phyloP scores from a whole-genome alignment of 2,329 filamentous ascomycete genomes.

The Microcera coccophila region DNA sequence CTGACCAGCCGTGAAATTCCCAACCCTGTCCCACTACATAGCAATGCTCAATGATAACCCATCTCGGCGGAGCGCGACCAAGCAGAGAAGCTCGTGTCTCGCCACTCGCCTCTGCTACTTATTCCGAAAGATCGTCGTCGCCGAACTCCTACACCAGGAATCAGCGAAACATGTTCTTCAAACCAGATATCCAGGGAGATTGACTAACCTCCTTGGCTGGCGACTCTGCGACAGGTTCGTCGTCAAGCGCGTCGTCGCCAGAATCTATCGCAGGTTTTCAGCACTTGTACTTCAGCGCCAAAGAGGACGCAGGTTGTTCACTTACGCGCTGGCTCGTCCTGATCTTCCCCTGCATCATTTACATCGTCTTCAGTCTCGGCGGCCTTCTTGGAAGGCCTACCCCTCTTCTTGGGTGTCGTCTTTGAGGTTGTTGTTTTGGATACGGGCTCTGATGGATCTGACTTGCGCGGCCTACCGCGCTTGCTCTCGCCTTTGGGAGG shows the following conservation, averaged over 20 bases:
- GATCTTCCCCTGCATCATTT: conserved; percentile 4
- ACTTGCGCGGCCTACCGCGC: conserved; percentile 30
- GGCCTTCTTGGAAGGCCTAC: conserved; percentile 32
- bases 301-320: background rate
- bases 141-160: conserved; percentile 14
- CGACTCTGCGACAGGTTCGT: conserved; percentile 9
- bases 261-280: conserved; percentile 16
- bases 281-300: background rate
- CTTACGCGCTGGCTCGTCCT: conserved; percentile 2
- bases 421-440: conserved; percentile 11
- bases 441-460: conserved; percentile 8
- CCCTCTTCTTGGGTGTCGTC: conserved; percentile 23
- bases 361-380: conserved; percentile 9
- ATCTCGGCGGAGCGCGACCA: no score
- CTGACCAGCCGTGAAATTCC: background rate
- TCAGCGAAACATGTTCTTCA: conserved; percentile 28
- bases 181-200: conserved; percentile 18
- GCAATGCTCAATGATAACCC: no score
- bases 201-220: conserved; percentile 27
- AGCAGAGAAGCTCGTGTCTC: background rate
- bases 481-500: conserved; percentile 32
- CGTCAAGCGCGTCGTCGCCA: conserved; percentile 15
- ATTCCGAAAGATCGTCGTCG: conserved; percentile 16
- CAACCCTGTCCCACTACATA: no score
- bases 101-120: background rate